Evolutionary conservation across 768 basidiomycete species (phyloP).

Genomic region (Tulasnella sp.): DNA sequence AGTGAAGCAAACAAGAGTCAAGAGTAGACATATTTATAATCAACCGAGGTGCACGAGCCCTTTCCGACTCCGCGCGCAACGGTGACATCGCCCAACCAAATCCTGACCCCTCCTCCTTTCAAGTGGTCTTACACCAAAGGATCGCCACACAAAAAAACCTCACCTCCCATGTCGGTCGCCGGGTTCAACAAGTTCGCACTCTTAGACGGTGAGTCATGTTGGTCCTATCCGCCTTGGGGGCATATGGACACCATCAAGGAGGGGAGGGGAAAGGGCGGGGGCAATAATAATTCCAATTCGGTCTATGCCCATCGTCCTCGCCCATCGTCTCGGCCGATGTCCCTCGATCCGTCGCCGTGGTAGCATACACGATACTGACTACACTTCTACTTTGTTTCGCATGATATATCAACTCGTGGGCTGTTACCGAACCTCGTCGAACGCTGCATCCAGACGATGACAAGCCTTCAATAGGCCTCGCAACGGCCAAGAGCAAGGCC

Average conservation of each 20-base stretch:
- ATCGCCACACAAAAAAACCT: too few species aligned
- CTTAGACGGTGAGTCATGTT: neutral
- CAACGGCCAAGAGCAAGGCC: constrained; percentile 25
- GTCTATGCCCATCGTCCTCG: neutral
- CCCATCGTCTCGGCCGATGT: neutral
- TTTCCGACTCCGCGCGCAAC: neutral
- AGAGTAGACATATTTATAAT: neutral
- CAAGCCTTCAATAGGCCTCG: constrained; percentile 24
- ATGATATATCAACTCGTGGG: neutral
- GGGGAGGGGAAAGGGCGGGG: too few species aligned
- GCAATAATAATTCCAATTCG: neutral
- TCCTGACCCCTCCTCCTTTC: neutral
- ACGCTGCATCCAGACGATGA: constrained; percentile 1
- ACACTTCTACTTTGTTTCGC: neutral
- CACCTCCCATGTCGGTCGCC: constrained; percentile 13
- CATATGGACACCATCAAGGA: too few species aligned
- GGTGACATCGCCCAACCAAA: neutral
- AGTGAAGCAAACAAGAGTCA: neutral
- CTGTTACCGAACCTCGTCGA: neutral
- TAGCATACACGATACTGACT: neutral
- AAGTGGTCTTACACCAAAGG: too few species aligned
- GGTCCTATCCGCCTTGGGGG: neutral
- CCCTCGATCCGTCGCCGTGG: neutral
- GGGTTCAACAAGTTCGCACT: constrained; percentile 10
- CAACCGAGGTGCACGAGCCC: neutral